Evolutionary conservation across 2,329 filamentous ascomycete genomes (phyloP), one percentile per base, ranked within the genome.

Genomic region (Fusarium haematococcum): DNA sequence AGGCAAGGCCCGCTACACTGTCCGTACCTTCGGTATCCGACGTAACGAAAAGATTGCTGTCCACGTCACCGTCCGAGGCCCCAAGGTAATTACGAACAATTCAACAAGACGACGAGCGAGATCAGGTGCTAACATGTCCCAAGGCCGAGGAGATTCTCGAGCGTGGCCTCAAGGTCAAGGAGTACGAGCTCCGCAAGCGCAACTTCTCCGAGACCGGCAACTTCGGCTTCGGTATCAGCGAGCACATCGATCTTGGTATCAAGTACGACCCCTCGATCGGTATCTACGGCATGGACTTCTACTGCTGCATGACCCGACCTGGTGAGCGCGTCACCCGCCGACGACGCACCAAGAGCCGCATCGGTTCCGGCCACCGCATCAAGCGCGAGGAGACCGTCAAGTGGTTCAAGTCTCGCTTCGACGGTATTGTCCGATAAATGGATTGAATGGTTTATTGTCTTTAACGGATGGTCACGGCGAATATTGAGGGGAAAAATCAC

Each of bases 261-360:
- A 99, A 99, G 93, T 98, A 98, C 91, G 95, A 98, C 90, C 95
- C 95, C 78, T 93, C 91, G 77, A 98, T 98, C 82, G 95, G 95
- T 92, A 98, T 98, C 87, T 98, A 98, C 91, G 95, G 97, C 86
- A 99, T 99, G 97, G 97, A 99, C 90, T 99, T 99, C 90, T 99
- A 98, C 94, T 95, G 93, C 94, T 98, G 96, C 95, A 99, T 99
- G 97, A 98, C 95, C 90, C 95, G 97, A 84, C 97, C 96, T 83
- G 97, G 97, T 89, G 95, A 98, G 92, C 95, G 97, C 86, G 95
- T 99, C 85, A 93, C 94, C 86, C 96, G 95, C 90, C 95, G 97
- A 85, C 93, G 96, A 86, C 95, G 96, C 84, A 92, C 89, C 89
- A 94, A 97, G 92, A 90, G 91, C 89, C 91, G 87, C 83, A 93